These are phyloP conservation scores for Pezicula neosporulosa DNA, from an alignment of 2,329 filamentous ascomycete genomes.

Conservation along the genomic window DNA sequence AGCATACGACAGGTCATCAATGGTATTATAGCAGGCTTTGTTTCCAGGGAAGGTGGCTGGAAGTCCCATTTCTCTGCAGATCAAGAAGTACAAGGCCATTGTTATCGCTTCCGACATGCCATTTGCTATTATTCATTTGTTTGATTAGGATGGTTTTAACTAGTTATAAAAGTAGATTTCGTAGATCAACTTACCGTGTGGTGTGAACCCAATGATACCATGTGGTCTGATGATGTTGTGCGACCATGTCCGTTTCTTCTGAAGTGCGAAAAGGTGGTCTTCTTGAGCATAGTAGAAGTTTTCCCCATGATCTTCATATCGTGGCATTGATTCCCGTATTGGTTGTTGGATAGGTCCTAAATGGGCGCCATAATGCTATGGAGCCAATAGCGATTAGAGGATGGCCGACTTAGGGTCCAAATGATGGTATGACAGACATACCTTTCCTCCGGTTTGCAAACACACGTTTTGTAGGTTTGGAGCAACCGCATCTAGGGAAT, in stretches of 20 bases:
- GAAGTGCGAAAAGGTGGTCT: neutral
- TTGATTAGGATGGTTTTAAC: neutral
- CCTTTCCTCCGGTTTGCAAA: constrained; percentile 7
- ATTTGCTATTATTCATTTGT: neutral
- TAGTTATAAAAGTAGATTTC: neutral
- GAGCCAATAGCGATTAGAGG: constrained; percentile 6
- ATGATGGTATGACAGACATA: constrained; percentile 11
- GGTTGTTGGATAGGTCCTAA: constrained; percentile 31
- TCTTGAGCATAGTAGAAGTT: neutral
- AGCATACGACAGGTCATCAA: neutral
- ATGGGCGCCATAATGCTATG: constrained; percentile 51
- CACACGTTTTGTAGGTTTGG: constrained; percentile 20
- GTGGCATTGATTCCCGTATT: neutral
- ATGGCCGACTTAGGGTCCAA: too few relatives aligned
- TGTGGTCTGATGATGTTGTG: neutral
- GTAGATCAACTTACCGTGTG: neutral
- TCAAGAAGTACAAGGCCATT: neutral
- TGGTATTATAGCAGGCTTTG: neutral
- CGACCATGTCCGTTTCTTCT: neutral
- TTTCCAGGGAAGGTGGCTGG: neutral
- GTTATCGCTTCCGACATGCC: neutral
- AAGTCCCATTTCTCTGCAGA: neutral
- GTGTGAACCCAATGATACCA: neutral
- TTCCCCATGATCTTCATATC: neutral
- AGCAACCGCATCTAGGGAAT: constrained; percentile 20